These are phyloP conservation scores for Colletotrichum noveboracense DNA, from an alignment of 2,329 filamentous ascomycete genomes.

Conservation along the genomic window DNA sequence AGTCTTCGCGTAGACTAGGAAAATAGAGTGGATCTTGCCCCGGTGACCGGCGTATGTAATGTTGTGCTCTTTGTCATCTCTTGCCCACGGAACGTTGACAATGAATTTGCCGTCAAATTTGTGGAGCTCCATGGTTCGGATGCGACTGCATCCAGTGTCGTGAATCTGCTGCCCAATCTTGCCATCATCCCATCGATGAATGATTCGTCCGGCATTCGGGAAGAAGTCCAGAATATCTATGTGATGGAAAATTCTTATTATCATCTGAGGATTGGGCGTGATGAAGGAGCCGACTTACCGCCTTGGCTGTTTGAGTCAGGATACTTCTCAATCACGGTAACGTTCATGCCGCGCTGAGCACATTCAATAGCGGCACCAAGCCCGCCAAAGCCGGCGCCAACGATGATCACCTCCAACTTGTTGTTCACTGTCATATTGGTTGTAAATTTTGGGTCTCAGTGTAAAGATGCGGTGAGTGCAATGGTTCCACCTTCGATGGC, in stretches of 20 bases:
- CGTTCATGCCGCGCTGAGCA: conserved; percentile 58
- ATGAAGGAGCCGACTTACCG: background rate
- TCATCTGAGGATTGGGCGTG: background rate
- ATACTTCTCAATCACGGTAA: conserved; percentile 50
- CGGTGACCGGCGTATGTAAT: background rate
- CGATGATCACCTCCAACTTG: conserved; percentile 14
- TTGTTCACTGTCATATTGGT: background rate
- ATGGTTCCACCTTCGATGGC: background rate
- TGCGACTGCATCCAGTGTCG: background rate
- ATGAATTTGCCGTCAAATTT: background rate
- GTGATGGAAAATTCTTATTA: background rate
- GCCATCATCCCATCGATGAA: conserved; percentile 59
- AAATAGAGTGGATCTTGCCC: background rate
- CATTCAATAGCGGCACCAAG: conserved; percentile 65
- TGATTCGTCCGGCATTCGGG: conserved; percentile 61
- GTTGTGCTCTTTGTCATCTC: background rate
- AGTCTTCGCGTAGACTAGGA: background rate
- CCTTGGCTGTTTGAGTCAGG: conserved; percentile 29
- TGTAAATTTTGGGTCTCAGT: background rate
- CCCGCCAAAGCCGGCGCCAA: conserved; percentile 57
- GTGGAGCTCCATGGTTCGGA: background rate
- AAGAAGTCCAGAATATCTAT: conserved; percentile 56
- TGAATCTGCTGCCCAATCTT: conserved; percentile 17
- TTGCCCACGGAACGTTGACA: background rate
- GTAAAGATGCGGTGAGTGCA: background rate